A percentile compares a stretch with the other conserved stretches of the same genome.
phyloP scores from a whole-genome alignment of 768 basidiomycete genomes.

The Sporobolomyces roseus region DNA sequence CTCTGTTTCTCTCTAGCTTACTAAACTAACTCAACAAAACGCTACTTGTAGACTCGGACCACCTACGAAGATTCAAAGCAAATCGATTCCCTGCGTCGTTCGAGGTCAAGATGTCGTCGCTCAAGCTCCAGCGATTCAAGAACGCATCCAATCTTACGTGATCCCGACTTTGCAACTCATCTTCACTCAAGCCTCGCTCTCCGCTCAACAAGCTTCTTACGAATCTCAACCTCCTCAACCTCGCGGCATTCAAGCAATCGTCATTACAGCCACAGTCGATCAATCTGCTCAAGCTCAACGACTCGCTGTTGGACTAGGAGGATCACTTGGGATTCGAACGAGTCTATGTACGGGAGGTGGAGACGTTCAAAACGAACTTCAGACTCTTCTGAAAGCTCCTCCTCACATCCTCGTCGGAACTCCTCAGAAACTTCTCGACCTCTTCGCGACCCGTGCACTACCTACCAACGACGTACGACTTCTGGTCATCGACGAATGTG shows the following conservation, averaged over 20 bases:
- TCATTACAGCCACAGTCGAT: conserved; percentile 97
- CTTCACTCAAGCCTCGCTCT: conserved; percentile 47
- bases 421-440: conserved; percentile 88
- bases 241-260: conserved; percentile 79
- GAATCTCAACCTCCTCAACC: conserved; percentile 49
- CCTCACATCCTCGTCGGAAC: conserved; percentile 96
- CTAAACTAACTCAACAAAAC: background rate
- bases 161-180: conserved; percentile 84
- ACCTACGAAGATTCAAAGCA: conserved; percentile 97
- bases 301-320: conserved; percentile 90
- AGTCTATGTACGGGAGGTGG: conserved; percentile 64
- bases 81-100: conserved; percentile 90
- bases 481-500: conserved; percentile 93
- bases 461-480: conserved; percentile 67
- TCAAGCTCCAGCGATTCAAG: conserved; percentile 96
- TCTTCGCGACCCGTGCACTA: conserved; percentile 59
- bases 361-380: conserved; percentile 56
- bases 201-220: conserved; percentile 25
- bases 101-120: conserved; percentile 91
- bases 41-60: conserved; percentile 79
- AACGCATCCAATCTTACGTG: conserved; percentile 94
- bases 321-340: conserved; percentile 83
- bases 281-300: conserved; percentile 96
- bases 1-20: background rate
- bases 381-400: conserved; percentile 76